Conservation (phyloP, 192 early-diverging fungal genomes). For the Podochytrium sp. region DNA sequence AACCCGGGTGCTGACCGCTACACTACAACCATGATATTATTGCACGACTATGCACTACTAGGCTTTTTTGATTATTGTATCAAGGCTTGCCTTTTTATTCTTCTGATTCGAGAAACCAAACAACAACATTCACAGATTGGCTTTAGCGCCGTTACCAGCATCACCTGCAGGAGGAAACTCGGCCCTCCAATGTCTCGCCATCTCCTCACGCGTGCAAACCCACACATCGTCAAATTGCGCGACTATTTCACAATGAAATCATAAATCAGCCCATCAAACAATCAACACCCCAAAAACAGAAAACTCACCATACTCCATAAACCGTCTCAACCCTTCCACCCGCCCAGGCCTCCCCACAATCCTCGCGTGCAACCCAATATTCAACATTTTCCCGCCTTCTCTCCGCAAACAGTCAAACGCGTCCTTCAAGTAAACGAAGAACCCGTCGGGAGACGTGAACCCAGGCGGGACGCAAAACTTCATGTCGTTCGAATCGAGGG, state of each 20-base stretch:
- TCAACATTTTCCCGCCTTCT: slow-evolving; percentile 59
- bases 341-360: slow-evolving; percentile 56
- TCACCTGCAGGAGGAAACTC: slow-evolving; percentile 15
- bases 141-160: too few species aligned
- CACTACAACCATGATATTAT: too few species aligned
- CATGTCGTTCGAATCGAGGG: slow-evolving; percentile 59
- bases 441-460: slow-evolving; percentile 49
- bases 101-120: too few species aligned
- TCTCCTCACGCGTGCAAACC: slow-evolving; percentile 55
- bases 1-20: too few species aligned
- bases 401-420: slow-evolving; percentile 50
- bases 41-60: too few species aligned
- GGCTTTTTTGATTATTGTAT: too few species aligned
- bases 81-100: too few species aligned
- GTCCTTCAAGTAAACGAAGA: slow-evolving; percentile 55
- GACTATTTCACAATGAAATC: slow-evolving; percentile 25
- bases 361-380: slow-evolving; percentile 56
- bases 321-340: slow-evolving; percentile 39
- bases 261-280: neutral
- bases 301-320: slow-evolving; percentile 48
- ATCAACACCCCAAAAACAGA: neutral
- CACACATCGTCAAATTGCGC: slow-evolving; percentile 45
- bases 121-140: too few species aligned
- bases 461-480: slow-evolving; percentile 56
- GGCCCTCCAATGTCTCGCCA: slow-evolving; percentile 52